A percentile compares a stretch with the other conserved stretches of the same genome.
Evolutionary conservation across 163 green algal species (phyloP).

Genomic region (Scenedesmus sp.): DNA sequence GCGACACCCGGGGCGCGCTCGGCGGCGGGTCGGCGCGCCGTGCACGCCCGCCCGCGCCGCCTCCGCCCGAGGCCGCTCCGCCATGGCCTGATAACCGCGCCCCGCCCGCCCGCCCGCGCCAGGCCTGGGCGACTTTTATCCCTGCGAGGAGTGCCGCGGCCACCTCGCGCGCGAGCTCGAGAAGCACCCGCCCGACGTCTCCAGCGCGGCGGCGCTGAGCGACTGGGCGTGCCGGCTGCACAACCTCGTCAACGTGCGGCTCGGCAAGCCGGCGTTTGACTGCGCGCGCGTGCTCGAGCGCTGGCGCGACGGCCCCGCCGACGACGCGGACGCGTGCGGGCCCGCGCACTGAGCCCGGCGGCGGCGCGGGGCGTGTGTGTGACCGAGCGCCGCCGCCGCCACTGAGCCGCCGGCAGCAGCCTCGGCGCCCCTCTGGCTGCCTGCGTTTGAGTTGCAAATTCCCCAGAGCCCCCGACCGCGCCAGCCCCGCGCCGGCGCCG

Average conservation of each 20-base stretch:
- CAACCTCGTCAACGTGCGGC: conserved; percentile 64
- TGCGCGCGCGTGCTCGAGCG: conserved; percentile 53
- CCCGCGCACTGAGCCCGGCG: conserved; percentile 20
- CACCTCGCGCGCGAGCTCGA: conserved; percentile 47
- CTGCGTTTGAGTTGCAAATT: no score
- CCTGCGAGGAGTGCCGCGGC: conserved; percentile 52
- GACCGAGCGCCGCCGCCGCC: no score
- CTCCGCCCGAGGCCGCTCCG: no score
- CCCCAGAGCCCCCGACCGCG: no score
- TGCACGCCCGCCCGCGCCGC: no score
- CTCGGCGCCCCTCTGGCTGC: no score
- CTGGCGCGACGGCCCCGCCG: conserved; percentile 58
- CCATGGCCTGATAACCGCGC: no score
- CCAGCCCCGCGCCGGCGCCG: no score
- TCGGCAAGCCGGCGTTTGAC: conserved; percentile 67
- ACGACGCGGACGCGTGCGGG: conserved; percentile 37
- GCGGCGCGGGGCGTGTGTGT: no score
- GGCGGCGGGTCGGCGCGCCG: no score
- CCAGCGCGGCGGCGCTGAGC: conserved; percentile 28
- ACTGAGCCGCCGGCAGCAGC: no score
- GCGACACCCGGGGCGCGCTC: no score
- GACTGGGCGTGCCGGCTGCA: conserved; percentile 63
- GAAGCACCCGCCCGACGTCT: conserved; percentile 43
- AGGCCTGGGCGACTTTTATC: conserved; percentile 59
- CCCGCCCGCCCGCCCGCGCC: conserved; percentile 29